Evolutionary conservation across 2,329 filamentous ascomycete genomes (phyloP).

Genomic region (Fonsecaea pedrosoi): DNA sequence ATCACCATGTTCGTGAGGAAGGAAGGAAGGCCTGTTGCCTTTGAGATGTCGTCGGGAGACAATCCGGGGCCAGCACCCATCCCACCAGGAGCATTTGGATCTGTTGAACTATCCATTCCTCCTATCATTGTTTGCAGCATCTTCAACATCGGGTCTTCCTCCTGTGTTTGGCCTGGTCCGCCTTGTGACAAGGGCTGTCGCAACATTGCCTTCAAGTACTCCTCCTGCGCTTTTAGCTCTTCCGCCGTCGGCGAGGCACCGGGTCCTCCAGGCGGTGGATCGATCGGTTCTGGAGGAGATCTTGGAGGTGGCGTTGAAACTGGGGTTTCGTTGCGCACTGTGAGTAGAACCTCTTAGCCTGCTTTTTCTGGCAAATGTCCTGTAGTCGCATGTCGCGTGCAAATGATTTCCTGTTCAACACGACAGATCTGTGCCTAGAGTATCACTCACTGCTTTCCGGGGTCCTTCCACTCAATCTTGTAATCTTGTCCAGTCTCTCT

Average conservation of each 20-base stretch:
- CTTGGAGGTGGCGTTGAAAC: slow-evolving; percentile 43
- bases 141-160: slow-evolving; percentile 59
- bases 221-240: slow-evolving; percentile 50
- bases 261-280: slow-evolving; percentile 30
- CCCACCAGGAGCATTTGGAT: slow-evolving; percentile 29
- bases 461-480: slow-evolving; percentile 62
- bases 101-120: slow-evolving; percentile 38
- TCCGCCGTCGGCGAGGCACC: slow-evolving; percentile 38
- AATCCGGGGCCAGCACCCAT: slow-evolving; percentile 31
- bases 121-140: slow-evolving; percentile 62
- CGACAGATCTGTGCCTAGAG: background rate
- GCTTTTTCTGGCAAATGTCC: background rate
- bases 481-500: slow-evolving; percentile 67
- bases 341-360: slow-evolving; percentile 22
- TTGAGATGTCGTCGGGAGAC: slow-evolving; percentile 39
- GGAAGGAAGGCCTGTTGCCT: slow-evolving; percentile 40
- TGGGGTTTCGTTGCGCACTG: slow-evolving; percentile 41
- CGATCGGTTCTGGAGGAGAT: slow-evolving; percentile 35
- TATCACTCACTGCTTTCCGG: slow-evolving; percentile 48
- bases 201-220: slow-evolving; percentile 44
- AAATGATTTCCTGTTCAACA: background rate
- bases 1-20: slow-evolving; percentile 48
- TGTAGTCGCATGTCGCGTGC: background rate
- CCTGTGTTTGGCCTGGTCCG: slow-evolving; percentile 45
- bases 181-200: slow-evolving; percentile 38